Evolutionary conservation across 768 basidiomycete genomes (phyloP), one percentile per base, ranked within the genome.

Genomic region (Hypsizygus marmoreus): DNA sequence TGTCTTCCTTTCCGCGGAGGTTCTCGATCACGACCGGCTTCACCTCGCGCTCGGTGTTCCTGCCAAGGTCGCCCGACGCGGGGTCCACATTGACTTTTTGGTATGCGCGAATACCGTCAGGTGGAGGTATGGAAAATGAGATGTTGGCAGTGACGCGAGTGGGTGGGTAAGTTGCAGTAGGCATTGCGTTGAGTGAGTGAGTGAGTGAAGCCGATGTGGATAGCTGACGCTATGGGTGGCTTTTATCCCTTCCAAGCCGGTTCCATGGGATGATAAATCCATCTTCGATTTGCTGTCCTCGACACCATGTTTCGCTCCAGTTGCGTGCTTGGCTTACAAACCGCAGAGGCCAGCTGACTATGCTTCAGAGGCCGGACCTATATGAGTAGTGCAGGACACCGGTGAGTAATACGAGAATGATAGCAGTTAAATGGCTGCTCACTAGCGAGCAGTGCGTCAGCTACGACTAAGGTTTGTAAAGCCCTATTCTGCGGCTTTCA

Each of bases 1-100:
- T 54, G 43, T 64, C 57, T 56, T 81, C 77, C 54, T 74, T 73
- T 4, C 76, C 79, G 20, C 81, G 73, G 24, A 81, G 32, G 61
- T 84, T 77, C 56, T 81, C 76, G 42, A 84, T 72, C 24, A 67
- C 44, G 0, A 77, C 56, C 4, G 64, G 64, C 6, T 66, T 54
- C 11, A 49, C 29, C 28, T 61, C 63, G 2, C 25, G 31, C 3
- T 31, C 41, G 48, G 55, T 71, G 56, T 82, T 82, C 10, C 52
- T 55, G 19, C 56, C 54, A 13, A 62, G 63, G n/a, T 63, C 54
- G 12, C 76, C 74, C 5, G 64, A 67, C 1, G 23, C 43, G 4
- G 70, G 49, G 45, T 70, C 63, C 11, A 52, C 53, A 47, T 72
- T 70, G 49, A 71, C 66, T 26, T 53, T 55, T 34, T 54, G 58